Evolutionary conservation across 768 basidiomycete genomes (phyloP), one percentile per base, ranked within the genome.

Genomic region (Hirschioporus abietinus): DNA sequence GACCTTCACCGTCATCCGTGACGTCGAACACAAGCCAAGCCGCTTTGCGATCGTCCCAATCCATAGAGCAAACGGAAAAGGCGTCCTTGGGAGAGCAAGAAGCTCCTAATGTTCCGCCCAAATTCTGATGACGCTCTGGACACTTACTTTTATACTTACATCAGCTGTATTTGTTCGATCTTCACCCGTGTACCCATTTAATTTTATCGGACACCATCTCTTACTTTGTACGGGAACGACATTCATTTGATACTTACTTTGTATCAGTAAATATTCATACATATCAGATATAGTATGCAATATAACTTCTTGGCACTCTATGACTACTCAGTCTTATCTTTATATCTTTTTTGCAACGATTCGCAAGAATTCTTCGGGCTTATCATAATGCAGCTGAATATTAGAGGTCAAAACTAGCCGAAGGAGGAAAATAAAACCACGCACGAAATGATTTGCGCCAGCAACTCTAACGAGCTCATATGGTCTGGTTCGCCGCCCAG

Each of bases 361-460:
- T 15, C 12, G 4, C 12, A 52, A 20, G 20, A 52, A 52, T 52
- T 20, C 20, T 1, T 52, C 42, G 15, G 42, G 42, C 3, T 52
- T 20, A 20, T 52, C 42, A 20, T 52, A 52, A 52, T 52, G 42
- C 20, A 52, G 20, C 42, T 52, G 42, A 52, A 20, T 52, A 52
- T 15, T n/a, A 52, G 3, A 15, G 4, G 42, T 52, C 42, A 52
- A 15, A 52, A 30, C 30, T 2, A 3, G 2, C 42, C 42, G 42
- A 52, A 52, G n/a, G n/a, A n/a, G n/a, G n/a, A n/a, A n/a, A n/a
- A n/a, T 30, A 30, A 30, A 52, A 2, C 20, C 20, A 71, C 78
- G 65, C 64, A 80, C 79, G 64, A 80, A 78, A 65, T 80, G 79
- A 68, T 80, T 79, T 6, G 70, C 75, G 8, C 70, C 69, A 23